A percentile compares a stretch with the other conserved stretches of the same genome.
Conservation (phyloP, 371 early-diverging fungal genomes). For the Mucor piriformis region DNA sequence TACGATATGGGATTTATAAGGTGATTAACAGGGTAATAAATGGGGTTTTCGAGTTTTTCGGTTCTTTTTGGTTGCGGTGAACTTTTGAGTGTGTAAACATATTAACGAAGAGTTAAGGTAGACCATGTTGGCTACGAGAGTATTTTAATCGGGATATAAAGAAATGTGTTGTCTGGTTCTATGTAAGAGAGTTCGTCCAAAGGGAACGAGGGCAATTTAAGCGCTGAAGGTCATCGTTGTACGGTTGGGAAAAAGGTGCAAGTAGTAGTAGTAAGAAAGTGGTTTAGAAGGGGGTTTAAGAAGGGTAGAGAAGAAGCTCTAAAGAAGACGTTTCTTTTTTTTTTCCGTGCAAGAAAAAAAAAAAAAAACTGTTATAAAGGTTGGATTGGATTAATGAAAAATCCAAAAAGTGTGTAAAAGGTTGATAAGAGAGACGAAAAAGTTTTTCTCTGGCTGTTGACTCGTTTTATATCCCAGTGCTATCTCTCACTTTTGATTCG, state of each 20-base stretch:
- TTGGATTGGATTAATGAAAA: background rate
- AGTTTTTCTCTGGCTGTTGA: background rate
- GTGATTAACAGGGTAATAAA: constrained; percentile 10
- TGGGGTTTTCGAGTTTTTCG: constrained; percentile 35
- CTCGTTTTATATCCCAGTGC: background rate
- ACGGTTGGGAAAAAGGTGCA: constrained; percentile 3
- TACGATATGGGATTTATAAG: constrained; percentile 12
- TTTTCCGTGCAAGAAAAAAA: background rate
- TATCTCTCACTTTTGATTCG: constrained; percentile 6
- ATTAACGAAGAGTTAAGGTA: constrained; percentile 24
- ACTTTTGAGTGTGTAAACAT: constrained; percentile 26
- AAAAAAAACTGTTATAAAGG: background rate
- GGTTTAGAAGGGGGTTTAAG: background rate
- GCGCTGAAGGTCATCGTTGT: constrained; percentile 31
- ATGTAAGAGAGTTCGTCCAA: constrained; percentile 13
- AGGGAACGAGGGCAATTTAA: constrained; percentile 26
- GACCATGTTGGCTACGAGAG: constrained; percentile 27
- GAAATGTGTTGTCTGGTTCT: constrained; percentile 11
- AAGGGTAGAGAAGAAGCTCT: background rate
- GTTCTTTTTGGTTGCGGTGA: constrained; percentile 28
- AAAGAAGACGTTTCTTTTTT: background rate
- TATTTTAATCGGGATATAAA: constrained; percentile 18
- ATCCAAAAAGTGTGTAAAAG: background rate
- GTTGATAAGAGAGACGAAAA: constrained; percentile 1
- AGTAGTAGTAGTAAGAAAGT: constrained; percentile 3